These are phyloP conservation scores for Wolfiporia cocos DNA, from an alignment of 1,284 basidiomycete genomes.

Conservation along the genomic window DNA sequence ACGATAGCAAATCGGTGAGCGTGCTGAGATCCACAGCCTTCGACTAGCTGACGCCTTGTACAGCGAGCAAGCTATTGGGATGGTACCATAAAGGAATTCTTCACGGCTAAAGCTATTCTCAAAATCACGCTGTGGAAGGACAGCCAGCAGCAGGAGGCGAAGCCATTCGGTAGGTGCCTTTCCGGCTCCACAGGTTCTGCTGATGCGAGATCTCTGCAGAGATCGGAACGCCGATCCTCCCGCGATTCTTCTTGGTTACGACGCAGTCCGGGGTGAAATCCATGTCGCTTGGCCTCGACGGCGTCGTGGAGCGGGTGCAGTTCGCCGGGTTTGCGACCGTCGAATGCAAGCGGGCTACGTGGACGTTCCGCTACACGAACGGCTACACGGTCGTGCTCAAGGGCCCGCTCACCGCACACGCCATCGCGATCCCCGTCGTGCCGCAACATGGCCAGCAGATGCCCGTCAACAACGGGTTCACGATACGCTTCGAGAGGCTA, in stretches of 20 bases:
- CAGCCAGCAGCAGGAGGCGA: constrained; percentile 66
- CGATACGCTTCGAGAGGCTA: constrained; percentile 61
- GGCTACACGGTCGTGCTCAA: constrained; percentile 70
- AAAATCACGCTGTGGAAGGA: constrained; percentile 79
- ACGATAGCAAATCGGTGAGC: constrained; percentile 39
- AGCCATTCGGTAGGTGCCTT: constrained; percentile 61
- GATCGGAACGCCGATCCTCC: constrained; percentile 67
- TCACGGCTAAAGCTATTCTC: constrained; percentile 58
- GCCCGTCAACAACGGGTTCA: constrained; percentile 9
- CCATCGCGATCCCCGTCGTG: constrained; percentile 28
- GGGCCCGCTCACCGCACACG: constrained; percentile 61
- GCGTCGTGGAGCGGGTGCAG: constrained; percentile 54
- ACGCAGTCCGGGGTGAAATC: constrained; percentile 75
- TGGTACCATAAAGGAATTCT: constrained; percentile 54
- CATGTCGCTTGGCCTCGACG: constrained; percentile 68
- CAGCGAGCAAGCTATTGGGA: constrained; percentile 68
- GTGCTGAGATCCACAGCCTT: not conserved
- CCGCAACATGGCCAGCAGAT: constrained; percentile 11
- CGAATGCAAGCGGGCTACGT: constrained; percentile 62
- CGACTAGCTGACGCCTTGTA: not conserved
- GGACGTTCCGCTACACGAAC: constrained; percentile 72
- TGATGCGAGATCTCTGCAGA: constrained; percentile 34
- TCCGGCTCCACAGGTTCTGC: no score
- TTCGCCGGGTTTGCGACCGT: constrained; percentile 36
- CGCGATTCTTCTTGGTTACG: constrained; percentile 78